Evolutionary conservation across 495 filamentous ascomycete genomes (phyloP).

Genomic region (Penicillium ochrochloron): DNA sequence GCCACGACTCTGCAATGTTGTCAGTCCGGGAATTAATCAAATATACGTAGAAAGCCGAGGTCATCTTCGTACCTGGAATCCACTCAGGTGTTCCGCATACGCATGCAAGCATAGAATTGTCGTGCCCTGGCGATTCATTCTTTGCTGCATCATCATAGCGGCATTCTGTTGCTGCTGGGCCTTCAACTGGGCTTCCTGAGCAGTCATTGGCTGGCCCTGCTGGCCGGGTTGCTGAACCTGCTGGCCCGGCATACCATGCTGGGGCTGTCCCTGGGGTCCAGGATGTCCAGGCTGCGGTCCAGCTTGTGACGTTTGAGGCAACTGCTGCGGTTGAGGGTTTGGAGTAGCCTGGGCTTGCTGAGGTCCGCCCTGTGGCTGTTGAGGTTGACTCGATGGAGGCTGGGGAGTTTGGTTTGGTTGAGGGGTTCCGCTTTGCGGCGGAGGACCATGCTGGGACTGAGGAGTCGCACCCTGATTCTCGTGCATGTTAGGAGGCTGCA

Average conservation of each 20-base stretch:
- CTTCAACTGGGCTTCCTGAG: slow-evolving; percentile 50
- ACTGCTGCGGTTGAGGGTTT: slow-evolving; percentile 51
- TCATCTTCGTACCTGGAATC: slow-evolving; percentile 57
- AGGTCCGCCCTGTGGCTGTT: slow-evolving; percentile 47
- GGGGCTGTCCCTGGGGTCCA: slow-evolving; percentile 45
- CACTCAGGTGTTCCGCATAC: slow-evolving; percentile 73
- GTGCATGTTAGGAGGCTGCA: slow-evolving; percentile 51
- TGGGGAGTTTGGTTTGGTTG: slow-evolving; percentile 56
- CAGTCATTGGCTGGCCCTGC: slow-evolving; percentile 44
- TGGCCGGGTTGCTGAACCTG: slow-evolving; percentile 48
- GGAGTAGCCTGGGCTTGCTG: slow-evolving; percentile 51
- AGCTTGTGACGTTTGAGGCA: slow-evolving; percentile 50
- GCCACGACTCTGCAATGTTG: slow-evolving; percentile 52
- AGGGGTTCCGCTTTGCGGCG: slow-evolving; percentile 52
- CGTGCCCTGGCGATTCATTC: slow-evolving; percentile 58
- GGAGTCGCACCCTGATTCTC: slow-evolving; percentile 54
- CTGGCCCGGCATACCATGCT: slow-evolving; percentile 46
- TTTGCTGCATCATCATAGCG: slow-evolving; percentile 57
- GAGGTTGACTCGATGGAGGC: slow-evolving; percentile 42
- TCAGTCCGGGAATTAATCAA: slow-evolving; percentile 25
- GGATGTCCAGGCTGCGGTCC: slow-evolving; percentile 43
- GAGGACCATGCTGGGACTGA: slow-evolving; percentile 58
- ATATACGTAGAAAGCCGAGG: background rate
- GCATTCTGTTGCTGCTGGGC: slow-evolving; percentile 50
- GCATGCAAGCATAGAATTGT: slow-evolving; percentile 66